Base-by-base conservation (phyloP, 805 yeast species). In the Saccharomycopsis fermentans region DNA sequence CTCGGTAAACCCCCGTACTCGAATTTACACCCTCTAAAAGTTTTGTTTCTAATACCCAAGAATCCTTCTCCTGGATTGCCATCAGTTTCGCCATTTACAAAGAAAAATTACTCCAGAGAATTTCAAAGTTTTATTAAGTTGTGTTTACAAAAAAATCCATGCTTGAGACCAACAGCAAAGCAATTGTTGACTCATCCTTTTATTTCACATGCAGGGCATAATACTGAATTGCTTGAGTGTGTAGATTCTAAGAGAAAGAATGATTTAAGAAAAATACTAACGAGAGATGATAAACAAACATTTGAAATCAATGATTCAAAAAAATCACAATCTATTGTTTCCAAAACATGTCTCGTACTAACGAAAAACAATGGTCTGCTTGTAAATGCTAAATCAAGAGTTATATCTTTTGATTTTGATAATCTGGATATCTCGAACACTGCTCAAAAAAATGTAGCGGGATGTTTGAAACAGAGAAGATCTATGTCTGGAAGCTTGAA, bases 101-200 rank as follows among this genome's bases (percentile, higher is more conserved):
- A 63, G 21, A 59, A 63, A 34, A n/a, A 21, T 27, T 76, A 69
- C 58, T 71, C 83, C 3, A 62, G 65, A n/a, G 76, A 78, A 17
- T 87, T 87, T 63, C 81, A 82, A 63, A 85, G 80, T 64, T 92
- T 94, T 71, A 82, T 90, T 24, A 69, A 71, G 27, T 70, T 70
- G 57, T 92, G 97, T 70, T 75, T 94, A 56, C 80, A 81, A 43
- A 87, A 83, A 69, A 82, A 84, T 62, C 91, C 95, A 29, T 69
- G 69, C 14, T 71, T 75, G 52, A 74, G 99, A 60, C 87, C 92
- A 0, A 76, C 78, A 16, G 89, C 96, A 0, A 72, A 73, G 27
- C 76, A 73, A 26, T 74, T 92, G 26, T 69, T 89, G 55, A 80
- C 76, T 59, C 95, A 87, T 67, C 77, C 77, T 56, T 92, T 84